Percentiles rank a stretch among this genome's conserved stretches.
phyloP scores from a whole-genome alignment of 2,329 filamentous ascomycete species.

The Trichoderma lentiforme region DNA sequence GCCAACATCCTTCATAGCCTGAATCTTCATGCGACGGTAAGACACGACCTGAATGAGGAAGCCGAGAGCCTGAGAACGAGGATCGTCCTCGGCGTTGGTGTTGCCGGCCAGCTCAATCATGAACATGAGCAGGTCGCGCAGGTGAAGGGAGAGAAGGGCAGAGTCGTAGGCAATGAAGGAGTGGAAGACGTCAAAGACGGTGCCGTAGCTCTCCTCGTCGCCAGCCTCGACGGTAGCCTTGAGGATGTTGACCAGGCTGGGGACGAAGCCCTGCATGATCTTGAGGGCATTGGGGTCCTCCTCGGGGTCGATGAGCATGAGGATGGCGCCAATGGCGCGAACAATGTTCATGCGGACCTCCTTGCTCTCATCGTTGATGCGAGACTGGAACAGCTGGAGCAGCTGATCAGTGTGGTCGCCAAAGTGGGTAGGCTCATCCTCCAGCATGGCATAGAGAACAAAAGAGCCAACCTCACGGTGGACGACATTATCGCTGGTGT shows the following conservation, averaged over 20 bases:
- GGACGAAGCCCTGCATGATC: conserved; percentile 75
- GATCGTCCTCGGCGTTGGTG: conserved; percentile 75
- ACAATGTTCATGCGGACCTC: conserved; percentile 95
- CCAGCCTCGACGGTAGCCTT: conserved; percentile 75
- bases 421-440: conserved; percentile 82
- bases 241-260: conserved; percentile 83
- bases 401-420: conserved; percentile 75
- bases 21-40: conserved; percentile 93
- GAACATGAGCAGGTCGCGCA: conserved; percentile 86
- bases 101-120: conserved; percentile 86
- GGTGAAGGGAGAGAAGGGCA: conserved; percentile 76
- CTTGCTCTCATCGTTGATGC: conserved; percentile 86
- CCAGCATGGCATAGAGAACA: conserved; percentile 87
- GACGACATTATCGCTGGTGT: conserved; percentile 67
- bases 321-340: conserved; percentile 81
- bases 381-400: conserved; percentile 78
- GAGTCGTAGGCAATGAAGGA: conserved; percentile 88
- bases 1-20: conserved; percentile 79
- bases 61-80: conserved; percentile 82
- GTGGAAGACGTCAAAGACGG: conserved; percentile 96
- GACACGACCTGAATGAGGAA: conserved; percentile 92
- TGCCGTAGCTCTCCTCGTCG: conserved; percentile 84
- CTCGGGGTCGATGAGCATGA: conserved; percentile 83
- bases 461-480: conserved; percentile 90
- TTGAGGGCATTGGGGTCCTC: conserved; percentile 73